Percentiles rank a stretch among this genome's conserved stretches.
Conservation (phyloP, 2,329 filamentous ascomycete genomes). For the Septoria petroselini region DNA sequence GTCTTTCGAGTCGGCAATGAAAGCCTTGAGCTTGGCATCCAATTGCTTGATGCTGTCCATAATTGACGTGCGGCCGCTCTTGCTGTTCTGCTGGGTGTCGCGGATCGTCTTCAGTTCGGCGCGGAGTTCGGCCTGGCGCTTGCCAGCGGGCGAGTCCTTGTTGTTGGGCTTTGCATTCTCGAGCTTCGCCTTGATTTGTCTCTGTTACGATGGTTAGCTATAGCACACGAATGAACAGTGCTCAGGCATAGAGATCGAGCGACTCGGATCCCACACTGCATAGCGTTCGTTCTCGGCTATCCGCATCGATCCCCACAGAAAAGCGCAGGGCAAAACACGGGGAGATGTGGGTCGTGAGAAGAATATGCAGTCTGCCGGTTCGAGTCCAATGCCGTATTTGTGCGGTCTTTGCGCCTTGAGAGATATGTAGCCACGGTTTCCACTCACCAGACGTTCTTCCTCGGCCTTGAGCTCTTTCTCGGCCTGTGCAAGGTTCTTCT, state of each 20-base stretch:
- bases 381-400: neutral
- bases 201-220: conserved; percentile 53
- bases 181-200: conserved; percentile 81
- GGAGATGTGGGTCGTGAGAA: neutral
- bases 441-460: conserved; percentile 57
- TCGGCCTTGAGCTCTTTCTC: conserved; percentile 82
- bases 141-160: conserved; percentile 73
- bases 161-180: conserved; percentile 79
- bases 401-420: too few relatives aligned
- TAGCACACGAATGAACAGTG: too few relatives aligned
- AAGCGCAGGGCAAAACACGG: too few relatives aligned
- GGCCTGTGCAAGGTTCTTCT: conserved; percentile 71
- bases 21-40: conserved; percentile 82
- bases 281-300: too few relatives aligned
- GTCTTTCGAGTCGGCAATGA: conserved; percentile 81
- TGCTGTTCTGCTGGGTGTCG: conserved; percentile 81
- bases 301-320: too few relatives aligned
- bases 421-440: too few relatives aligned
- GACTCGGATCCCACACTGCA: too few relatives aligned
- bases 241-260: too few relatives aligned
- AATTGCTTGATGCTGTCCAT: conserved; percentile 90
- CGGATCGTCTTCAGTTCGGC: conserved; percentile 79
- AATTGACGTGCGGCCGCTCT: conserved; percentile 72
- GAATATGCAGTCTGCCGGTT: conserved; percentile 4
- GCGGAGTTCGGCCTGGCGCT: conserved; percentile 83